Conservation (phyloP, 1,284 basidiomycete species). For the Heterobasidion parviporum region DNA sequence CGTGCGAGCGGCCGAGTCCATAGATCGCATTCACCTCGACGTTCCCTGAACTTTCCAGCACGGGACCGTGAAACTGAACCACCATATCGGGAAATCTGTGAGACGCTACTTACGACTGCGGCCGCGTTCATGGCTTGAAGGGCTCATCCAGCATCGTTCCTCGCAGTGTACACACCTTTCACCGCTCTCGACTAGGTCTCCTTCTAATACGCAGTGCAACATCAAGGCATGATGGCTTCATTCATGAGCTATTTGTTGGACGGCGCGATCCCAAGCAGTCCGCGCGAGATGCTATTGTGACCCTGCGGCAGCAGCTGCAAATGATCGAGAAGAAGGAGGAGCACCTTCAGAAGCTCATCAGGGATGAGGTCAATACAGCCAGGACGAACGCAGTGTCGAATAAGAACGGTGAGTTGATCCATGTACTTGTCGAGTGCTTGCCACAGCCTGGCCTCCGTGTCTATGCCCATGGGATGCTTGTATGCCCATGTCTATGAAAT, state of each 20-base stretch:
- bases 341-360: constrained; percentile 93
- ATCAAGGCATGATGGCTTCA: constrained; percentile 70
- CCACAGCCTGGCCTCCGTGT: background rate
- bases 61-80: background rate
- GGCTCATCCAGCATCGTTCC: background rate
- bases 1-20: no score
- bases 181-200: no score
- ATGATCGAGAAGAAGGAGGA: constrained; percentile 99
- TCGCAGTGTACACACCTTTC: background rate
- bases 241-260: constrained; percentile 80
- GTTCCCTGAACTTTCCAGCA: no score
- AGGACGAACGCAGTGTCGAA: constrained; percentile 91
- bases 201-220: background rate
- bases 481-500: background rate
- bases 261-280: constrained; percentile 73
- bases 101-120: background rate
- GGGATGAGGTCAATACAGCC: constrained; percentile 90
- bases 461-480: background rate
- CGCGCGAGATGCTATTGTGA: constrained; percentile 83
- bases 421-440: background rate
- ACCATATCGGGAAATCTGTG: background rate
- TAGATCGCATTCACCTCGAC: no score
- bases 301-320: constrained; percentile 80
- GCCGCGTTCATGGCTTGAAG: background rate
- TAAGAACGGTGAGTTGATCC: constrained; percentile 72